Evolutionary conservation across 495 filamentous ascomycete species (phyloP).

Genomic region (Lepidopterella palustris): DNA sequence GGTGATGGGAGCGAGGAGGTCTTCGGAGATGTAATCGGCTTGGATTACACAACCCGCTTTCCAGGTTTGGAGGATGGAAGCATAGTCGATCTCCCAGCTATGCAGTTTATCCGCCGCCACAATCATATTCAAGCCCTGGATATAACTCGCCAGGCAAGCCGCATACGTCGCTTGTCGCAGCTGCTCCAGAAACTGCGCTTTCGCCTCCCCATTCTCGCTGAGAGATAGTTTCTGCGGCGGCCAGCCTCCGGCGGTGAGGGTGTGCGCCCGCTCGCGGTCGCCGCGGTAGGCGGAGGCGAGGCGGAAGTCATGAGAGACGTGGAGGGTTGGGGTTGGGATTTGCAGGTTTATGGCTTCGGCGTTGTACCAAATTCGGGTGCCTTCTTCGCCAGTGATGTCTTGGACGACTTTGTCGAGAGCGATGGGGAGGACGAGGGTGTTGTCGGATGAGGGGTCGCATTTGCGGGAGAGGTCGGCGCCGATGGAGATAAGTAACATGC

Average conservation of each 20-base stretch:
- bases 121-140: constrained; percentile 63
- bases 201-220: constrained; percentile 40
- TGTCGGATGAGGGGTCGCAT: constrained; percentile 38
- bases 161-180: constrained; percentile 56
- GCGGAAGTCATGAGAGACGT: constrained; percentile 58
- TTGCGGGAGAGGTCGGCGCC: constrained; percentile 56
- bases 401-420: constrained; percentile 74
- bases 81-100: constrained; percentile 57
- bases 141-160: constrained; percentile 56
- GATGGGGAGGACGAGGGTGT: constrained; percentile 53
- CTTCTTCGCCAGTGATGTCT: constrained; percentile 60
- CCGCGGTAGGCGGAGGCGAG: constrained; percentile 57
- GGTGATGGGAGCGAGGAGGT: constrained; percentile 46
- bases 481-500: constrained; percentile 58
- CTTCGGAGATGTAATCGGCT: constrained; percentile 57
- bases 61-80: constrained; percentile 61
- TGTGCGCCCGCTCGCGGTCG: constrained; percentile 42
- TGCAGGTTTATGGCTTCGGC: constrained; percentile 57
- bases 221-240: constrained; percentile 38
- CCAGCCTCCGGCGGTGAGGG: constrained; percentile 10
- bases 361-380: constrained; percentile 60
- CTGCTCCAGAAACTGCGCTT: constrained; percentile 50
- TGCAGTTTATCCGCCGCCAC: constrained; percentile 53
- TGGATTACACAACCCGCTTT: constrained; percentile 68
- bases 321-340: constrained; percentile 58